Percentiles rank a stretch among this genome's conserved stretches.
These are phyloP conservation scores for Tetracentron sinense DNA, from an alignment of 164 flowering plant species.

Conservation along the genomic window DNA sequence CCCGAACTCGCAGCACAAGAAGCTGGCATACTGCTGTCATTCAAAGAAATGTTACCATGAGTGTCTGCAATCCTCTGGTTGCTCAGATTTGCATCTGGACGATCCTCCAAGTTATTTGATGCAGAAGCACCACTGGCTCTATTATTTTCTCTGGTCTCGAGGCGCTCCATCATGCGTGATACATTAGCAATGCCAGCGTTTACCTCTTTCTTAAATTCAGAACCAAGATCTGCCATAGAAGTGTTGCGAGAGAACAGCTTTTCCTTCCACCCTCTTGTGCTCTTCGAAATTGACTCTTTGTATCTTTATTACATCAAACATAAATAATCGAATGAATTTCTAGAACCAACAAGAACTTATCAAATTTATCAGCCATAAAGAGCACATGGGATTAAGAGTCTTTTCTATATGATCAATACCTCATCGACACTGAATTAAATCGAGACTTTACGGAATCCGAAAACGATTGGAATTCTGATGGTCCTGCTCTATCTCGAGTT, in stretches of 20 bases:
- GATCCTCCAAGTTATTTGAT: conserved; percentile 20
- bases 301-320: conserved; percentile 29
- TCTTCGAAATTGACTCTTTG: conserved; percentile 76
- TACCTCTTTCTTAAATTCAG: conserved; percentile 60
- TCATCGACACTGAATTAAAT: conserved; percentile 60
- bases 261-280: conserved; percentile 81
- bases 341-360: background rate
- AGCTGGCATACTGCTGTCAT: conserved; percentile 30
- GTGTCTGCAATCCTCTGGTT: conserved; percentile 29
- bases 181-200: conserved; percentile 62
- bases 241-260: conserved; percentile 62
- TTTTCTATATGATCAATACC: conserved; percentile 26
- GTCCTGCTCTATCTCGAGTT: conserved; percentile 69
- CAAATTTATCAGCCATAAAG: background rate
- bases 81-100: conserved; percentile 26
- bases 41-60: conserved; percentile 22
- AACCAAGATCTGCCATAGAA: conserved; percentile 45
- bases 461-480: conserved; percentile 76
- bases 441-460: conserved; percentile 77
- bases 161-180: conserved; percentile 55
- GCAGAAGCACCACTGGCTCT: conserved; percentile 28
- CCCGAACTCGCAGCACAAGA: conserved; percentile 51
- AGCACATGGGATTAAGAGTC: background rate
- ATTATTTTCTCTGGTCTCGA: conserved; percentile 42
- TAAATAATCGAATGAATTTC: background rate